phyloP scores from a whole-genome alignment of 2,329 filamentous ascomycete genomes.

The Aureobasidium sp. region DNA sequence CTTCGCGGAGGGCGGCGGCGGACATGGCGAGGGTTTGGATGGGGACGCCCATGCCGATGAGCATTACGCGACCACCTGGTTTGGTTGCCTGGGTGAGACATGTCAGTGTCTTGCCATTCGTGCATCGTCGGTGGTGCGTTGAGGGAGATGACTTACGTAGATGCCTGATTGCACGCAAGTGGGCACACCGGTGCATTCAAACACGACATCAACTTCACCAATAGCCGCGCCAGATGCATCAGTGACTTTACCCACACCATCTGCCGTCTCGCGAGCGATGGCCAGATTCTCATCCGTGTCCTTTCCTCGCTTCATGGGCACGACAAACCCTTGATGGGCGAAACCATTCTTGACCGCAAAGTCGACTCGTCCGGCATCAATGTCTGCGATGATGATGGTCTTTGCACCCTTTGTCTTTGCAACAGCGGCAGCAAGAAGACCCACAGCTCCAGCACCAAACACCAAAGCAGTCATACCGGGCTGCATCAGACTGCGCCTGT shows the following conservation, averaged over 20 bases:
- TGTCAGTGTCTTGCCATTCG: not conserved
- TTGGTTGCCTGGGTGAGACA: constrained; percentile 44
- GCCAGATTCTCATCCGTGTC: constrained; percentile 48
- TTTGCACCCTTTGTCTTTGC: constrained; percentile 47
- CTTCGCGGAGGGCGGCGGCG: constrained; percentile 64
- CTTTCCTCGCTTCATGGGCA: constrained; percentile 41
- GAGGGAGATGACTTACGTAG: constrained; percentile 42
- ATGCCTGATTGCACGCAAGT: constrained; percentile 68
- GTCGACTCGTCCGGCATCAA: constrained; percentile 49
- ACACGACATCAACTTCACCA: constrained; percentile 60
- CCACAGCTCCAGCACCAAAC: constrained; percentile 56
- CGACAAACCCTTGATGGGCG: constrained; percentile 39
- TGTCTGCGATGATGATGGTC: constrained; percentile 54
- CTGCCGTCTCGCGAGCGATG: constrained; percentile 45
- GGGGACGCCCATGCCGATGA: constrained; percentile 74
- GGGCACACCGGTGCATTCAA: constrained; percentile 72
- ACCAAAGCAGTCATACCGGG: constrained; percentile 45
- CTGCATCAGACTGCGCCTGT: constrained; percentile 44
- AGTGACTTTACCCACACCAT: constrained; percentile 34
- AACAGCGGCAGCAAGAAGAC: constrained; percentile 52
- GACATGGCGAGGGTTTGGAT: constrained; percentile 68
- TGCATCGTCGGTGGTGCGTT: no score
- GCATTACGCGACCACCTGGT: constrained; percentile 64
- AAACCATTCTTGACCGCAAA: constrained; percentile 49
- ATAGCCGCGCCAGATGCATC: constrained; percentile 28